A percentile compares a stretch with the other conserved stretches of the same genome.
Evolutionary conservation across 78 protist genomes (phyloP).

Genomic region (Dictyostelium capitatum): DNA sequence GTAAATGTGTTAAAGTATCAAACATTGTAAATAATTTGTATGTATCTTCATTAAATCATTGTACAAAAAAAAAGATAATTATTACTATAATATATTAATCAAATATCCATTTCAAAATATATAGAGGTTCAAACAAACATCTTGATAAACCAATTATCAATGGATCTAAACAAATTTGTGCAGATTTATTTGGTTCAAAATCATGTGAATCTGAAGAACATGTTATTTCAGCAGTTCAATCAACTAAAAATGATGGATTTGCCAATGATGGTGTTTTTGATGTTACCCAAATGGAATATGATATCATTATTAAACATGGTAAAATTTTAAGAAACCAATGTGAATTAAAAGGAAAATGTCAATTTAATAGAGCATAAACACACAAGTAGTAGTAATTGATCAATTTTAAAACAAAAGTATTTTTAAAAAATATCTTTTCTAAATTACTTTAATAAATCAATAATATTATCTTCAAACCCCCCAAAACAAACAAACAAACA

Average conservation of each 20-base stretch:
- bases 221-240: slow-evolving; percentile 20
- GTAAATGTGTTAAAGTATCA: neutral
- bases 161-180: slow-evolving; percentile 35
- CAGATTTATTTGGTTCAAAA: neutral
- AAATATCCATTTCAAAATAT: too few species aligned
- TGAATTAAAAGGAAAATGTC: slow-evolving; percentile 9
- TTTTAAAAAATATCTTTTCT: too few species aligned
- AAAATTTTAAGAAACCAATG: slow-evolving; percentile 30
- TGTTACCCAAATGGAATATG: neutral
- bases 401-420: too few species aligned
- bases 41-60: too few species aligned
- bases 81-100: too few species aligned
- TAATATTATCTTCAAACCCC: too few species aligned
- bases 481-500: too few species aligned
- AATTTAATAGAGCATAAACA: neutral
- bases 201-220: slow-evolving; percentile 33
- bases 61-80: too few species aligned
- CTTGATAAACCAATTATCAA: slow-evolving; percentile 13
- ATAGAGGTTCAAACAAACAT: neutral
- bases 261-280: neutral
- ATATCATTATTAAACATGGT: slow-evolving; percentile 19
- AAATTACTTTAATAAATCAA: too few species aligned
- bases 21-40: neutral
- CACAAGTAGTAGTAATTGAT: too few species aligned
- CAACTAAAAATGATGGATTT: slow-evolving; percentile 27